These are phyloP conservation scores for Rhododendron williamsianum DNA, from an alignment of 148 eudicot species.

Conservation along the genomic window DNA sequence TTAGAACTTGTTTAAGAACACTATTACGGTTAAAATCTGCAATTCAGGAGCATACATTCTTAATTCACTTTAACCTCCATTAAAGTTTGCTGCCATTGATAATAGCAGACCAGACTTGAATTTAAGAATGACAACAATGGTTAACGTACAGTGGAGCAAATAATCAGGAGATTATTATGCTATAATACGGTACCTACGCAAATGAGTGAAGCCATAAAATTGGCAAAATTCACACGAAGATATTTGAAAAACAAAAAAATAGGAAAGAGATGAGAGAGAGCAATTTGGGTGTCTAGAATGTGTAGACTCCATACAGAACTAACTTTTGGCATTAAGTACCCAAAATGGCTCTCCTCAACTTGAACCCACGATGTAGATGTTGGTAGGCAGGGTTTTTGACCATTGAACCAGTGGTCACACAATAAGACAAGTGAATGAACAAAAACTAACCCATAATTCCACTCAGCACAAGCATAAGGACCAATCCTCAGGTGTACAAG, in stretches of 20 bases:
- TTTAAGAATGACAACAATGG: neutral
- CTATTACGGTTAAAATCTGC: neutral
- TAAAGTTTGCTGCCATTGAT: neutral
- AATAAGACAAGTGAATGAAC: too few species aligned
- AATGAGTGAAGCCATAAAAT: neutral
- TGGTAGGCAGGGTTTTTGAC: too few species aligned
- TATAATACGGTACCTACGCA: neutral
- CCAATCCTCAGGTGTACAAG: conserved; percentile 49
- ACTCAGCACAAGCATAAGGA: too few species aligned
- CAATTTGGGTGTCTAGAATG: neutral
- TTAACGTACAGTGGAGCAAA: neutral
- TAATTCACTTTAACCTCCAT: neutral
- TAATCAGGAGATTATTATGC: neutral
- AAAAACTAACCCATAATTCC: too few species aligned
- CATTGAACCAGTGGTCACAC: too few species aligned
- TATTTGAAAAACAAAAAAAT: neutral
- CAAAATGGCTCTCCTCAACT: too few species aligned
- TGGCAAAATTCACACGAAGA: neutral
- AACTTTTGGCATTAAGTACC: too few species aligned
- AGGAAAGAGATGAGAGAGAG: neutral
- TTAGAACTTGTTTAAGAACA: neutral
- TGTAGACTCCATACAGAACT: too few species aligned
- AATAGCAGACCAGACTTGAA: neutral
- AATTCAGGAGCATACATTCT: neutral
- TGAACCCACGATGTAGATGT: too few species aligned